Evolutionary conservation across 2,329 filamentous ascomycete species (phyloP).

Genomic region (Hypocreales sp.): DNA sequence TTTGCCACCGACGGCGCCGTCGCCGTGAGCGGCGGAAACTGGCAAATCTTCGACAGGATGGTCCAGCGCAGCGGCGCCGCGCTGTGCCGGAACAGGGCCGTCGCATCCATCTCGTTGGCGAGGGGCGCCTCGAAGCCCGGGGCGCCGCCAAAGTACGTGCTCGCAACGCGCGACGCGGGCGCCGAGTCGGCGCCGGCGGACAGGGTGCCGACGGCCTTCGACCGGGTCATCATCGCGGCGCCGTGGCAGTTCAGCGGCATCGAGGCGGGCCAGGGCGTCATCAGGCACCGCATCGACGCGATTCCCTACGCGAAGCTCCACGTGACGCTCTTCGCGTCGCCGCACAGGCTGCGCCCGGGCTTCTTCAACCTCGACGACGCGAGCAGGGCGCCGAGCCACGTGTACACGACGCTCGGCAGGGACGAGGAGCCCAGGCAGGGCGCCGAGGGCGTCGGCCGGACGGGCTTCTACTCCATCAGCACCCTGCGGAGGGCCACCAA

Average conservation of each 20-base stretch:
- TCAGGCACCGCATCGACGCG: conserved; percentile 54
- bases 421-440: conserved; percentile 36
- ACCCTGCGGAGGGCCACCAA: conserved; percentile 51
- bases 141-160: conserved; percentile 27
- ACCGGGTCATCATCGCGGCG: conserved; percentile 68
- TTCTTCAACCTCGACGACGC: conserved; percentile 54
- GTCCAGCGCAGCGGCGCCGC: conserved; percentile 45
- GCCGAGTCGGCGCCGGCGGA: conserved; percentile 11
- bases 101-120: conserved; percentile 41
- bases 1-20: conserved; percentile 80
- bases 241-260: conserved; percentile 74
- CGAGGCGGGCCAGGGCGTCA: conserved; percentile 43
- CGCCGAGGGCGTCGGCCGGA: conserved; percentile 47
- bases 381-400: conserved; percentile 49
- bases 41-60: conserved; percentile 85
- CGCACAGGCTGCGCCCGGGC: conserved; percentile 49
- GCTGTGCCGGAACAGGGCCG: conserved; percentile 50
- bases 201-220: conserved; percentile 42
- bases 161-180: conserved; percentile 20
- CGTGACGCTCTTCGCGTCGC: conserved; percentile 77
- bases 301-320: conserved; percentile 81
- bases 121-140: conserved; percentile 23
- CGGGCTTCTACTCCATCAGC: conserved; percentile 77
- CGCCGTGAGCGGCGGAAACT: conserved; percentile 72
- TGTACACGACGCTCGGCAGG: conserved; percentile 67